A percentile compares a stretch with the other conserved stretches of the same genome.
phyloP scores from a whole-genome alignment of 495 filamentous ascomycete species.

The Xeromyces bisporus region DNA sequence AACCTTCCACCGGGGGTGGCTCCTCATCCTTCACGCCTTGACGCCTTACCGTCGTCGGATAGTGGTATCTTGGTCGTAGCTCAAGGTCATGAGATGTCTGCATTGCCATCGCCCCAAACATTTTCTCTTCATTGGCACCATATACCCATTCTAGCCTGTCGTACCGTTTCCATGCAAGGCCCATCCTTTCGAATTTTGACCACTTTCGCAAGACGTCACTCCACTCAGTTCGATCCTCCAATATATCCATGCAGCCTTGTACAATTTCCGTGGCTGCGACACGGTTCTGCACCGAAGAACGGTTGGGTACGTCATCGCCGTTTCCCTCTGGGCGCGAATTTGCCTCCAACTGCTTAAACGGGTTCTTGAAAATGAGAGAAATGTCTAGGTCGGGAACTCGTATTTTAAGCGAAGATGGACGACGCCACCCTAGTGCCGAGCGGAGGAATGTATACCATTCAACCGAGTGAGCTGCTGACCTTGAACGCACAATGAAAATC shows the following conservation, averaged over 20 bases:
- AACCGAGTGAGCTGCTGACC: constrained; percentile 45
- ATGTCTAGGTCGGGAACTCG: constrained; percentile 53
- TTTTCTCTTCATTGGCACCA: constrained; percentile 50
- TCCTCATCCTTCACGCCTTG: constrained; percentile 31
- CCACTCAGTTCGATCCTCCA: constrained; percentile 44
- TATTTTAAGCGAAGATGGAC: constrained; percentile 42
- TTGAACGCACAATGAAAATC: constrained; percentile 51
- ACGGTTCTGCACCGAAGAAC: constrained; percentile 31
- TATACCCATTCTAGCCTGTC: constrained; percentile 62
- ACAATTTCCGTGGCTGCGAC: constrained; percentile 40
- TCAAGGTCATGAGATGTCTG: constrained; percentile 58
- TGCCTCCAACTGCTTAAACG: constrained; percentile 40
- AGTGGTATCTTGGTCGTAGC: constrained; percentile 53
- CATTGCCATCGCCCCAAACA: constrained; percentile 65
- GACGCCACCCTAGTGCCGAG: constrained; percentile 41
- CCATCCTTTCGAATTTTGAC: constrained; percentile 45
- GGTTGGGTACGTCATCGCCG: constrained; percentile 27
- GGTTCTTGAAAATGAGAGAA: constrained; percentile 42
- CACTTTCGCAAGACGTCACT: constrained; percentile 42
- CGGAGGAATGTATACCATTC: constrained; percentile 66
- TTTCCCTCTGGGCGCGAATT: constrained; percentile 20
- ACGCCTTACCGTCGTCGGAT: constrained; percentile 35
- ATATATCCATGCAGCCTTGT: constrained; percentile 39
- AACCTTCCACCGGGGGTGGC: constrained; percentile 53
- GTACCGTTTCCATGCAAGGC: constrained; percentile 61